These are phyloP conservation scores for Phycomyces blakesleeanus DNA, from an alignment of 192 early-diverging fungal genomes.

Conservation along the genomic window DNA sequence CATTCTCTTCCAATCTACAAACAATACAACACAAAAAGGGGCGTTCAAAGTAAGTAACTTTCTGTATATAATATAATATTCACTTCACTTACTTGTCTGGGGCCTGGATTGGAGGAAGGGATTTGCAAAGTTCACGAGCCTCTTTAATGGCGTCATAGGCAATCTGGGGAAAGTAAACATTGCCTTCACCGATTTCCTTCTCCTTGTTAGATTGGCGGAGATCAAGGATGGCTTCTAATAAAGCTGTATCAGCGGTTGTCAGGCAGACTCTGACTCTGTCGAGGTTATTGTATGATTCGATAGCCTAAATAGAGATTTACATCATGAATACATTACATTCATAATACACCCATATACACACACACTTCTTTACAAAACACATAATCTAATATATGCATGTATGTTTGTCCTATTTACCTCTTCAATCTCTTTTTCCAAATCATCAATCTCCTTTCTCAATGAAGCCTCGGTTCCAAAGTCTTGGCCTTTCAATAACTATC, in stretches of 20 bases:
- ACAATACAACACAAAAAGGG: not conserved
- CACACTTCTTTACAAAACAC: too few species aligned
- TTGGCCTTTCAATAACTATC: not conserved
- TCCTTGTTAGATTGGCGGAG: slow-evolving; percentile 14
- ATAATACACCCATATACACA: too few species aligned
- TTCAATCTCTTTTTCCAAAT: not conserved
- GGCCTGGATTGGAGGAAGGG: slow-evolving; percentile 20
- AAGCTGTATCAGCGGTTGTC: slow-evolving; percentile 10
- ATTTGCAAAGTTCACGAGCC: slow-evolving; percentile 27
- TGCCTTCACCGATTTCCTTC: slow-evolving; percentile 7
- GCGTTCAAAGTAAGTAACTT: not conserved
- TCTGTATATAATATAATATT: not conserved
- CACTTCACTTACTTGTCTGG: slow-evolving; percentile 19
- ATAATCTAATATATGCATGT: not conserved
- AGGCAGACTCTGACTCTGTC: slow-evolving; percentile 19
- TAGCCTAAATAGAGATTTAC: too few species aligned
- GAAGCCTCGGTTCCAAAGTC: slow-evolving; percentile 6
- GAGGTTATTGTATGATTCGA: not conserved
- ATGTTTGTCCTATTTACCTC: not conserved
- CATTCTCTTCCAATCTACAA: not conserved
- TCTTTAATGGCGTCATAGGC: slow-evolving; percentile 30
- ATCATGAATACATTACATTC: too few species aligned
- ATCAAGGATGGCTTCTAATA: slow-evolving; percentile 35
- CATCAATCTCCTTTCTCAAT: slow-evolving; percentile 10
- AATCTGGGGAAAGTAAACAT: slow-evolving; percentile 33